Percentiles rank a stretch among this genome's conserved stretches.
phyloP scores from a whole-genome alignment of 176 grass and related monocot species.

The Zoysia japonica region DNA sequence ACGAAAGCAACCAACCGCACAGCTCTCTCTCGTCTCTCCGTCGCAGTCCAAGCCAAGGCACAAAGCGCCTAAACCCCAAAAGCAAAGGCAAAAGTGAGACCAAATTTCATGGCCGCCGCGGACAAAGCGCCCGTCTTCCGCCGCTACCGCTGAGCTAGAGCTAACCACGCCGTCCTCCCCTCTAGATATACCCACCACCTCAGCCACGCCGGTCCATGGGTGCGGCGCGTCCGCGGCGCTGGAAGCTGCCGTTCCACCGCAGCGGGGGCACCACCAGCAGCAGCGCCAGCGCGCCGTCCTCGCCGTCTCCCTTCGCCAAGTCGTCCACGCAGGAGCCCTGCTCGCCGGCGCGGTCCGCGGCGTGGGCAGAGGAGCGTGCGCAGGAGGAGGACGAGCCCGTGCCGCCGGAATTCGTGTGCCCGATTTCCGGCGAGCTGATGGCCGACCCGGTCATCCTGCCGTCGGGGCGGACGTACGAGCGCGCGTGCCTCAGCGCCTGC shows the following conservation, averaged over 20 bases:
- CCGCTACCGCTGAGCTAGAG: neutral
- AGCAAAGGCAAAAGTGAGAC: neutral
- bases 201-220: conserved; percentile 32
- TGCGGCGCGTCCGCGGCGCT: conserved; percentile 52
- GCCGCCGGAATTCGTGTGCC: conserved; percentile 66
- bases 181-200: neutral
- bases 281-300: conserved; percentile 35
- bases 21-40: neutral
- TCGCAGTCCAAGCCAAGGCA: conserved; percentile 8
- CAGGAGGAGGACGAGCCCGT: conserved; percentile 12
- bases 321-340: neutral
- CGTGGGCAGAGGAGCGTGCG: conserved; percentile 17
- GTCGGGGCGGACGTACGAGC: conserved; percentile 72
- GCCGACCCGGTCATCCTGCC: conserved; percentile 72
- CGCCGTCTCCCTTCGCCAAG: conserved; percentile 15
- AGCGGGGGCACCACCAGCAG: neutral
- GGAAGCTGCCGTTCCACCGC: conserved; percentile 74
- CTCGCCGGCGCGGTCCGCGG: conserved; percentile 40
- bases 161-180: neutral
- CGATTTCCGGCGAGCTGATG: conserved; percentile 60
- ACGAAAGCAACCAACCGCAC: neutral
- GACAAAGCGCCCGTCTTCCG: conserved; percentile 32
- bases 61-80: conserved; percentile 49
- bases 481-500: conserved; percentile 64
- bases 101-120: conserved; percentile 15